Conservation (phyloP, 2,329 filamentous ascomycete genomes). For the Daldinia sp. region DNA sequence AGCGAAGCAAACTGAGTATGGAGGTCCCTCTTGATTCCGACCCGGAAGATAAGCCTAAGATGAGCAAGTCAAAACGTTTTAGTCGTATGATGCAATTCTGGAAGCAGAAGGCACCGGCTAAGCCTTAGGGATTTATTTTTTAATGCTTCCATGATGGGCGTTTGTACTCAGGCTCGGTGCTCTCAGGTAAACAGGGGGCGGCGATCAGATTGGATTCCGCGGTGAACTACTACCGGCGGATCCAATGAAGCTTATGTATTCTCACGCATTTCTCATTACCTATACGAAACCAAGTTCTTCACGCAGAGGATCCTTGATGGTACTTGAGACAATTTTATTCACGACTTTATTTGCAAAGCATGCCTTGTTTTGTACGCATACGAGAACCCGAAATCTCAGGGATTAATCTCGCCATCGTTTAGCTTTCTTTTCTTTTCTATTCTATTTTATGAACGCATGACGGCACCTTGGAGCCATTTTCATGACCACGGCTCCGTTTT, state of each 20-base stretch:
- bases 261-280: slow-evolving; percentile 32
- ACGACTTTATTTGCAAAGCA: slow-evolving; percentile 31
- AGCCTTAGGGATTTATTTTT: slow-evolving; percentile 33
- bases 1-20: slow-evolving; percentile 77
- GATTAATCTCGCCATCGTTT: slow-evolving; percentile 31
- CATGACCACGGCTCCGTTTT: slow-evolving; percentile 38
- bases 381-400: slow-evolving; percentile 27
- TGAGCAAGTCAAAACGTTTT: slow-evolving; percentile 72
- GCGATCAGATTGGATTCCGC: not conserved
- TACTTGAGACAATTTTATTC: slow-evolving; percentile 24
- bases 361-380: slow-evolving; percentile 24
- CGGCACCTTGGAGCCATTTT: slow-evolving; percentile 33
- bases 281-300: slow-evolving; percentile 16
- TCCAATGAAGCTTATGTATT: slow-evolving; percentile 37
- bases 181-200: slow-evolving; percentile 1
- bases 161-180: not conserved
- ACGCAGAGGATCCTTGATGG: slow-evolving; percentile 15
- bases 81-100: slow-evolving; percentile 83
- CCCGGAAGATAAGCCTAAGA: slow-evolving; percentile 64
- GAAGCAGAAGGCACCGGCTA: slow-evolving; percentile 64
- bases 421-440: slow-evolving; percentile 20
- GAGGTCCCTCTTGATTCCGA: slow-evolving; percentile 68
- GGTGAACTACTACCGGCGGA: slow-evolving; percentile 16
- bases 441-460: slow-evolving; percentile 42
- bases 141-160: slow-evolving; percentile 13